A percentile compares a stretch with the other conserved stretches of the same genome.
Conservation (phyloP, 2,329 filamentous ascomycete species). For the Fusarium sulawesiense region DNA sequence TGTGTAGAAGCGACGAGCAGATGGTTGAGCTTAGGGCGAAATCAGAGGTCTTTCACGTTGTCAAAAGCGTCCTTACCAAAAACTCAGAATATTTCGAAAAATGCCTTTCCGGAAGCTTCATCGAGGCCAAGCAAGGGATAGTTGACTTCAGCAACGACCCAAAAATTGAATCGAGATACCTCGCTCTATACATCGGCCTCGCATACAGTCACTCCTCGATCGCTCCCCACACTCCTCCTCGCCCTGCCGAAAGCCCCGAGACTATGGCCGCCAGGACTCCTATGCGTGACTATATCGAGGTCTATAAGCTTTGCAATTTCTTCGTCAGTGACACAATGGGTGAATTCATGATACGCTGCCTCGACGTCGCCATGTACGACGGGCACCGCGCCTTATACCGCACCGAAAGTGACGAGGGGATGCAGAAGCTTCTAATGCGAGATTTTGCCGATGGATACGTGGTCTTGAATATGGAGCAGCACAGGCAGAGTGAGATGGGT, state of each 20-base stretch:
- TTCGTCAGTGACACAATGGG: slow-evolving; percentile 50
- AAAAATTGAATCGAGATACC: slow-evolving; percentile 50
- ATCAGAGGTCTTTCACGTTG: slow-evolving; percentile 47
- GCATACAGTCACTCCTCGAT: slow-evolving; percentile 52
- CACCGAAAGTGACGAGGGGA: slow-evolving; percentile 40
- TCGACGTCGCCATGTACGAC: slow-evolving; percentile 47
- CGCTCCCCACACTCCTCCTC: slow-evolving; percentile 46
- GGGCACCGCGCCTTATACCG: slow-evolving; percentile 50
- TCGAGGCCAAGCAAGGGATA: slow-evolving; percentile 44
- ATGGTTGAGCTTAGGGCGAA: slow-evolving; percentile 47
- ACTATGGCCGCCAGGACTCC: slow-evolving; percentile 42
- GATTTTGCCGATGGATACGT: slow-evolving; percentile 54
- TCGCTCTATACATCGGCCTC: slow-evolving; percentile 51
- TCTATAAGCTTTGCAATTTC: slow-evolving; percentile 53
- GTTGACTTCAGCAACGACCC: slow-evolving; percentile 45
- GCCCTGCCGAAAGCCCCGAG: slow-evolving; percentile 43
- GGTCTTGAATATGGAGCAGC: slow-evolving; percentile 43
- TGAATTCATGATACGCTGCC: slow-evolving; percentile 47
- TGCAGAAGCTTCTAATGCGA: slow-evolving; percentile 48
- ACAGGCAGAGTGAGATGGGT: slow-evolving; percentile 40
- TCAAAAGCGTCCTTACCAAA: slow-evolving; percentile 47
- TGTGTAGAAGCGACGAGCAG: slow-evolving; percentile 46
- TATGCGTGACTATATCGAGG: slow-evolving; percentile 50
- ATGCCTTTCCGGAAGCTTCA: slow-evolving; percentile 46
- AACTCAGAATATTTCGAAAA: slow-evolving; percentile 52